These are phyloP conservation scores for Papiliotrema flavescens DNA, from an alignment of 1,284 basidiomycete genomes.

Conservation along the genomic window DNA sequence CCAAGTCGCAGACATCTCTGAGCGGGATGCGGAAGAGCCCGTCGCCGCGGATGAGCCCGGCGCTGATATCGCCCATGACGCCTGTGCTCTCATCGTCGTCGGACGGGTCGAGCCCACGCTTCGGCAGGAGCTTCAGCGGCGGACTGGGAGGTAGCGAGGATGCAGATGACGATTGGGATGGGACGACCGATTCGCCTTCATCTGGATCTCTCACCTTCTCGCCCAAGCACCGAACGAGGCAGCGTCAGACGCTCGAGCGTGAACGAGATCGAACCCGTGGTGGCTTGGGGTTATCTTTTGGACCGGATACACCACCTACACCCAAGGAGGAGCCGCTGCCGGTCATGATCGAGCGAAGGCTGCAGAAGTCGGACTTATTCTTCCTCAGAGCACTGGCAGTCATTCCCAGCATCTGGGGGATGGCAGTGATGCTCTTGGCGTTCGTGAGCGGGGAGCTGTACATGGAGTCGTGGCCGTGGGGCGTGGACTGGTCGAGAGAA, in stretches of 20 bases:
- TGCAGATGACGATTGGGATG: constrained; percentile 42
- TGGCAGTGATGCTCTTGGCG: constrained; percentile 30
- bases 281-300: constrained; percentile 13
- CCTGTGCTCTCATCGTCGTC: constrained; percentile 18
- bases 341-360: constrained; percentile 22
- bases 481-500: constrained; percentile 38
- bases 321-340: constrained; percentile 6
- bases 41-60: constrained; percentile 18
- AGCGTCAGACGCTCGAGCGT: constrained; percentile 8
- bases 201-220: constrained; percentile 36
- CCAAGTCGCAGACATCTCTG: constrained; percentile 19
- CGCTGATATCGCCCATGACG: constrained; percentile 22
- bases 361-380: constrained; percentile 29
- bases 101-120: constrained; percentile 5
- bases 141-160: constrained; percentile 36
- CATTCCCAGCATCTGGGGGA: constrained; percentile 41
- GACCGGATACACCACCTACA: constrained; percentile 1
- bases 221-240: constrained; percentile 22
- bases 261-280: constrained; percentile 1
- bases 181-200: constrained; percentile 30
- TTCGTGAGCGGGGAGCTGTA: constrained; percentile 31
- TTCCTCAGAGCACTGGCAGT: constrained; percentile 36
- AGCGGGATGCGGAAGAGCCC: constrained; percentile 12
- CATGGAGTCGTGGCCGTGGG: constrained; percentile 44
- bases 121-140: constrained; percentile 9